phyloP scores from a whole-genome alignment of 768 basidiomycete genomes.

The Gymnopilus junonius region DNA sequence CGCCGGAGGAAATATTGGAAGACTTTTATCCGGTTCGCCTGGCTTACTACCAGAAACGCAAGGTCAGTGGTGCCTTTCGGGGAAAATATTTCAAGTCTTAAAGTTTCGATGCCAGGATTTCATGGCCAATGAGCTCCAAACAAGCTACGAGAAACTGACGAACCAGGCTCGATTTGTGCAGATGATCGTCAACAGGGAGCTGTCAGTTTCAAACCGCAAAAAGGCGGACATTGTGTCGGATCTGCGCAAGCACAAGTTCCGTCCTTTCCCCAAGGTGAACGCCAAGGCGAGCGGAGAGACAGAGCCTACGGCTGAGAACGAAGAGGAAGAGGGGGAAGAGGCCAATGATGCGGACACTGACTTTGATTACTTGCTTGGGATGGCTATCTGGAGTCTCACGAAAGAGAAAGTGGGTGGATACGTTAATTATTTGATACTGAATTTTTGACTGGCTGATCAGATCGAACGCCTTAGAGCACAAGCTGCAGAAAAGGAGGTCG shows the following conservation, averaged over 20 bases:
- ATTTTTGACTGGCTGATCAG: slow-evolving; percentile 40
- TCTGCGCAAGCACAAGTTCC: slow-evolving; percentile 81
- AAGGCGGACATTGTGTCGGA: slow-evolving; percentile 86
- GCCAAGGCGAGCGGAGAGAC: slow-evolving; percentile 28
- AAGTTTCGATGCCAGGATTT: slow-evolving; percentile 59
- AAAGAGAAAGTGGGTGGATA: slow-evolving; percentile 73
- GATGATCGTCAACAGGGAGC: slow-evolving; percentile 89
- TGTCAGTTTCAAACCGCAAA: slow-evolving; percentile 86
- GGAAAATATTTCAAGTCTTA: slow-evolving; percentile 1
- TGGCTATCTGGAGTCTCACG: slow-evolving; percentile 96
- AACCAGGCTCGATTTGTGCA: slow-evolving; percentile 97
- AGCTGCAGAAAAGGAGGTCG: slow-evolving; percentile 80
- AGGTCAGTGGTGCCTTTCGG: slow-evolving; percentile 52
- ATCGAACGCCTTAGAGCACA: slow-evolving; percentile 85
- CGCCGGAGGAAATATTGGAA: slow-evolving; percentile 89
- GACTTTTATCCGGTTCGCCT: slow-evolving; percentile 92
- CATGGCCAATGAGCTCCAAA: slow-evolving; percentile 82
- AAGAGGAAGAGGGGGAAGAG: slow-evolving; percentile 50
- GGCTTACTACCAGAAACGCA: slow-evolving; percentile 94
- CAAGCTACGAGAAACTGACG: slow-evolving; percentile 78
- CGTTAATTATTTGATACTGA: background rate
- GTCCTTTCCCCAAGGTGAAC: slow-evolving; percentile 80
- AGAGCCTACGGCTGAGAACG: slow-evolving; percentile 64
- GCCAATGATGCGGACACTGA: slow-evolving; percentile 49
- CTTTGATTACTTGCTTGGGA: slow-evolving; percentile 92